Conservation (phyloP, 2,329 filamentous ascomycete genomes). For the Neurospora crassa region DNA sequence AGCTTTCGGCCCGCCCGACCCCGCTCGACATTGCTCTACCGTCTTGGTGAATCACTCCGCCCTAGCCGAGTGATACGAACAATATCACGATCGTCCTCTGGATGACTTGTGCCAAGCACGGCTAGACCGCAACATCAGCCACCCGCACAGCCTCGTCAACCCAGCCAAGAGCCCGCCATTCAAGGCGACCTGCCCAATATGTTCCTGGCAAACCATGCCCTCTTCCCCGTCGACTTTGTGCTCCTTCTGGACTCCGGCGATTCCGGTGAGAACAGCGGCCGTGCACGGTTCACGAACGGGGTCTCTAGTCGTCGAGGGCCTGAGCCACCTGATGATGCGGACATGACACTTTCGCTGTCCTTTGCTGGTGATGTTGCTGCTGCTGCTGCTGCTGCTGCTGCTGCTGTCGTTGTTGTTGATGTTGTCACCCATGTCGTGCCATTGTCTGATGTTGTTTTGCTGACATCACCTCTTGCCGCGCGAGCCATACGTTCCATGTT, state of each 20-base stretch:
- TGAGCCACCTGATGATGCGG: constrained; percentile 7
- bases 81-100: background rate
- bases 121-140: background rate
- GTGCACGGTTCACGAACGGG: background rate
- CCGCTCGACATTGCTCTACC: background rate
- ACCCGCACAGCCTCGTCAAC: background rate
- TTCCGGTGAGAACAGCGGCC: background rate
- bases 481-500: constrained; percentile 23
- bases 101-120: background rate
- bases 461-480: constrained; percentile 14
- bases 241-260: background rate
- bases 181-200: background rate
- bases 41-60: background rate
- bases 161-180: background rate
- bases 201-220: background rate
- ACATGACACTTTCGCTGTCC: constrained; percentile 28
- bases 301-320: background rate
- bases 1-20: background rate
- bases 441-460: background rate
- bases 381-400: constrained; percentile 17
- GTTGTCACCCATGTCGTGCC: background rate
- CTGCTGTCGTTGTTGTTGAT: constrained; percentile 10
- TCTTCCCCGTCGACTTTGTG: background rate
- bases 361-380: constrained; percentile 24
- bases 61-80: background rate